These are phyloP conservation scores for Barnettozyma sp. DNA, from an alignment of 805 yeast genomes.

Conservation along the genomic window DNA sequence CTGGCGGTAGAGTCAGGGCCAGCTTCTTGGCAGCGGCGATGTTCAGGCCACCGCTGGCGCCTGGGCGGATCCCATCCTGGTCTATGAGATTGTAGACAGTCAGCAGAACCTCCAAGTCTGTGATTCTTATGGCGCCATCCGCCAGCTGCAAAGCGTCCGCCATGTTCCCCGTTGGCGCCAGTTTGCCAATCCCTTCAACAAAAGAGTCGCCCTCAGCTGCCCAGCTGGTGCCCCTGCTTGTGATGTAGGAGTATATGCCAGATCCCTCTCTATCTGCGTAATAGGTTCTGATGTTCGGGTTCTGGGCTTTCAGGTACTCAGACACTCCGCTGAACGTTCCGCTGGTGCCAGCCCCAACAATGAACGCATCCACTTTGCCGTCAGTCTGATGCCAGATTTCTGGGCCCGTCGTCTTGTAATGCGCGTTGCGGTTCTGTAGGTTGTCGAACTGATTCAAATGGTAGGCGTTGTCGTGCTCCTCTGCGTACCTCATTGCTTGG, in stretches of 20 bases:
- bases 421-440: conserved; percentile 65
- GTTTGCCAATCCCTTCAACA: conserved; percentile 24
- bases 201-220: conserved; percentile 22
- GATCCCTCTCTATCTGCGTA: conserved; percentile 82
- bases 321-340: conserved; percentile 79
- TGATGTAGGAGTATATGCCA: conserved; percentile 40
- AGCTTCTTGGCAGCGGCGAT: conserved; percentile 19
- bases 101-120: conserved; percentile 16
- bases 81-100: conserved; percentile 16
- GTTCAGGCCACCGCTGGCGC: conserved; percentile 22
- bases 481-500: conserved; percentile 26
- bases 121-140: conserved; percentile 15
- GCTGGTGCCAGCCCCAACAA: conserved; percentile 78
- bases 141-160: conserved; percentile 14
- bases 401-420: conserved; percentile 67
- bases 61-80: conserved; percentile 17
- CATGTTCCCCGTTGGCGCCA: conserved; percentile 20
- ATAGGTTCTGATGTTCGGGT: conserved; percentile 36
- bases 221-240: conserved; percentile 17
- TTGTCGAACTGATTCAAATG: conserved; percentile 83
- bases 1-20: conserved; percentile 21
- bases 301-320: conserved; percentile 46
- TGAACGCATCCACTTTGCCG: conserved; percentile 51
- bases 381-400: conserved; percentile 60
- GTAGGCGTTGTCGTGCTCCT: conserved; percentile 41